A percentile compares a stretch with the other conserved stretches of the same genome.
phyloP scores from a whole-genome alignment of 2,329 filamentous ascomycete genomes.

The Cercospora brassicicola region DNA sequence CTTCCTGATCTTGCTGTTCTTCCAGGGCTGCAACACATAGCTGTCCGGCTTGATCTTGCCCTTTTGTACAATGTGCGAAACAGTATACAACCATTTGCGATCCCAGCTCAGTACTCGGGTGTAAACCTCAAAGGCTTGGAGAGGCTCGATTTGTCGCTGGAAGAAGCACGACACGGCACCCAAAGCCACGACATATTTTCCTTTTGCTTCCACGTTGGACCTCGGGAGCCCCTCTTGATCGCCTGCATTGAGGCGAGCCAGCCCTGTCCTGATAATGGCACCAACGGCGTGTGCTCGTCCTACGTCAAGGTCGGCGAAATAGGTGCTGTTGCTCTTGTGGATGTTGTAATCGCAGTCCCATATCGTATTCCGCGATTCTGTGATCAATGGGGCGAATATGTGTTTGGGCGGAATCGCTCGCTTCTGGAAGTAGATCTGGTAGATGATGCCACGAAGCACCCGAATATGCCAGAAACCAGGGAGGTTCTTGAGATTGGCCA shows the following conservation, averaged over 20 bases:
- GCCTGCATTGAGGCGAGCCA: constrained; percentile 41
- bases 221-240: constrained; percentile 39
- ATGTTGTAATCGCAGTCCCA: constrained; percentile 85
- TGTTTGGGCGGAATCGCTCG: constrained; percentile 54
- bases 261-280: constrained; percentile 48
- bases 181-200: constrained; percentile 45
- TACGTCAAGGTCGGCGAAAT: constrained; percentile 83
- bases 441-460: constrained; percentile 48
- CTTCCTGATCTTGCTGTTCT: constrained; percentile 31
- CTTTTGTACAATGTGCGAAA: constrained; percentile 51
- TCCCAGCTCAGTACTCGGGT: constrained; percentile 52
- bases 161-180: constrained; percentile 52
- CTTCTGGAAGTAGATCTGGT: constrained; percentile 47
- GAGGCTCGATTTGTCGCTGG: constrained; percentile 49
- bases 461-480: constrained; percentile 72
- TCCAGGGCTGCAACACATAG: constrained; percentile 52
- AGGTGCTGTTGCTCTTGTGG: constrained; percentile 81
- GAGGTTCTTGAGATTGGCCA: constrained; percentile 71
- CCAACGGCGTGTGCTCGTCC: constrained; percentile 78
- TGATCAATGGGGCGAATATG: constrained; percentile 71
- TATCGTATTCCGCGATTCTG: constrained; percentile 64
- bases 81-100: constrained; percentile 53
- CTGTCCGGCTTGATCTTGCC: constrained; percentile 44
- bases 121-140: constrained; percentile 50
- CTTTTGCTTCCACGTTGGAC: constrained; percentile 32